These are phyloP conservation scores for Lachnellula cervina DNA, from an alignment of 2,329 filamentous ascomycete genomes.

Conservation along the genomic window DNA sequence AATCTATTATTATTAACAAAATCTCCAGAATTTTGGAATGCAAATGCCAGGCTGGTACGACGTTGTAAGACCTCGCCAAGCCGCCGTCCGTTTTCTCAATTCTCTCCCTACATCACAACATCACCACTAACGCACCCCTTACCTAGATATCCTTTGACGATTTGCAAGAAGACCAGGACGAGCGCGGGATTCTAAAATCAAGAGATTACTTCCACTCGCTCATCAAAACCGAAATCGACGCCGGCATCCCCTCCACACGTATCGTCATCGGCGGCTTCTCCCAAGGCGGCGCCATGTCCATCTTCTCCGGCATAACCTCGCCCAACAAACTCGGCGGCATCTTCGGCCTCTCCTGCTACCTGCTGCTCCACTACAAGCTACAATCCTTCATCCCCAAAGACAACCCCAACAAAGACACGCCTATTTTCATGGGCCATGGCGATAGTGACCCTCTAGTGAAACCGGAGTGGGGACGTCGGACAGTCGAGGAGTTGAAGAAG, in stretches of 20 bases:
- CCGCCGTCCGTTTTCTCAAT: conserved; percentile 19
- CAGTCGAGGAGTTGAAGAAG: conserved; percentile 60
- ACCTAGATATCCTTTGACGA: conserved; percentile 41
- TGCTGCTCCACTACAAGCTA: conserved; percentile 65
- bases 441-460: conserved; percentile 68
- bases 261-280: conserved; percentile 85
- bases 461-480: conserved; percentile 62
- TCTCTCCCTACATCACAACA: neutral
- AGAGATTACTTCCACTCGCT: conserved; percentile 73
- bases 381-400: conserved; percentile 50
- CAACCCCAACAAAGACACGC: conserved; percentile 66
- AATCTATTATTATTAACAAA: conserved; percentile 5
- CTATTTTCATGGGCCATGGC: conserved; percentile 89
- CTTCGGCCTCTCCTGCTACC: conserved; percentile 77
- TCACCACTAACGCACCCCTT: conserved; percentile 1
- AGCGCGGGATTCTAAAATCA: conserved; percentile 67
- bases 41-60: conserved; percentile 87
- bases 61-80: conserved; percentile 48
- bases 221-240: conserved; percentile 73
- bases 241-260: conserved; percentile 74
- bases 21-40: conserved; percentile 63
- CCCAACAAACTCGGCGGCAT: conserved; percentile 78
- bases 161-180: conserved; percentile 53
- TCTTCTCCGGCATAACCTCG: conserved; percentile 73
- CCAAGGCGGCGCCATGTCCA: conserved; percentile 81